These are phyloP conservation scores for Gloeopeniophorella convolvens DNA, from an alignment of 768 basidiomycete species.

Conservation along the genomic window DNA sequence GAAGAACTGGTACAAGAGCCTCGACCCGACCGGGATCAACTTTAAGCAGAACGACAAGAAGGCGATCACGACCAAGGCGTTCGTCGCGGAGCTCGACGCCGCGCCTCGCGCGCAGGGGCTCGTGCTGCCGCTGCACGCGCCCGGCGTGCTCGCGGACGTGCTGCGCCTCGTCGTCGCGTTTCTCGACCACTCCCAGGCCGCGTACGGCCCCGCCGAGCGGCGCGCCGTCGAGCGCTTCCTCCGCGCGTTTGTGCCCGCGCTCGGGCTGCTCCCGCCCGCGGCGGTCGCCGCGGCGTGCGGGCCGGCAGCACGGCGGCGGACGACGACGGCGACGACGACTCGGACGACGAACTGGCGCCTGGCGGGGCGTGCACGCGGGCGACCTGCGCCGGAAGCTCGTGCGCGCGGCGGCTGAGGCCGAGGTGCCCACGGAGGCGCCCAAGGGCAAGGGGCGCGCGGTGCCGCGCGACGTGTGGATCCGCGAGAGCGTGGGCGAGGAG, in stretches of 20 bases:
- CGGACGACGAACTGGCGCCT: slow-evolving; percentile 25
- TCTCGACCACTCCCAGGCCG: slow-evolving; percentile 77
- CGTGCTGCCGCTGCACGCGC: background rate
- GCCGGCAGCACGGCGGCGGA: too few species aligned
- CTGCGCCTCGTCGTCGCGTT: slow-evolving; percentile 88
- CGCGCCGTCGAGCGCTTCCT: slow-evolving; percentile 81
- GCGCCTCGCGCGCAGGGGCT: slow-evolving; percentile 38
- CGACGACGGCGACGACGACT: slow-evolving; percentile 33
- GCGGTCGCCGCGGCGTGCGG: slow-evolving; percentile 63
- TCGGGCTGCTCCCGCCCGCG: slow-evolving; percentile 64
- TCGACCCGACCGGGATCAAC: slow-evolving; percentile 91
- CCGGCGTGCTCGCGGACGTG: slow-evolving; percentile 50
- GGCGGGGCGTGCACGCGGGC: slow-evolving; percentile 24
- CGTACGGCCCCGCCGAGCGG: slow-evolving; percentile 71
- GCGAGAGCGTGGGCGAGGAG: slow-evolving; percentile 16
- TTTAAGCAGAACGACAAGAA: slow-evolving; percentile 98
- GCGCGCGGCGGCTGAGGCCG: slow-evolving; percentile 56
- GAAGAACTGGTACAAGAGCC: slow-evolving; percentile 96
- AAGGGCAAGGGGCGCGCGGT: background rate
- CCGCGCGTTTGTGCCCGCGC: slow-evolving; percentile 71
- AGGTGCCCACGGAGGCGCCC: slow-evolving; percentile 30
- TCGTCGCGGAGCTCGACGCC: slow-evolving; percentile 73
- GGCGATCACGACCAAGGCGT: slow-evolving; percentile 75
- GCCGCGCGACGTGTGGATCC: slow-evolving; percentile 12
- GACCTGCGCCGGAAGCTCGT: slow-evolving; percentile 69